Conservation (phyloP, 192 early-diverging fungal genomes). For the Irineochytrium annulatum region DNA sequence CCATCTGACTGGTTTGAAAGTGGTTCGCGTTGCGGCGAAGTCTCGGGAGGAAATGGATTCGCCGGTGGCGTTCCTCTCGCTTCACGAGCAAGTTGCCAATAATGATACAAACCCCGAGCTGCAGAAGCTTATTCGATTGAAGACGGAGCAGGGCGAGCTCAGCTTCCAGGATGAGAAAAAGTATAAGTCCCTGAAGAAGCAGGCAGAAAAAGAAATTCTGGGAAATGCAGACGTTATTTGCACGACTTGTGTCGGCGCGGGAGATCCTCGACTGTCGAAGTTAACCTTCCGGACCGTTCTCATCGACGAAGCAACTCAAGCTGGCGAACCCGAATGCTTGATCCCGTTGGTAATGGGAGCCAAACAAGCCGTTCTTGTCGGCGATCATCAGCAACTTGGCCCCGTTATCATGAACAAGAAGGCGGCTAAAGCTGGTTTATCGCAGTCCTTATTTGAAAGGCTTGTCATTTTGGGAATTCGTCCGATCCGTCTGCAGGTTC, state of each 20-base stretch:
- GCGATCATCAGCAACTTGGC: constrained; percentile 98
- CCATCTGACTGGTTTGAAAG: constrained; percentile 87
- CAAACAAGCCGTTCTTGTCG: constrained; percentile 94
- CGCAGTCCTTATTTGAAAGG: constrained; percentile 95
- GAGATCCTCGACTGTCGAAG: constrained; percentile 85
- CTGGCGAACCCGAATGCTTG: constrained; percentile 94
- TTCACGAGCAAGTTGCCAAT: constrained; percentile 96
- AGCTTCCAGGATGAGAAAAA: constrained; percentile 80
- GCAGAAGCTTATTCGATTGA: constrained; percentile 85
- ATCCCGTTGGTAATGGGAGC: constrained; percentile 96
- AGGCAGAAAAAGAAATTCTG: constrained; percentile 90
- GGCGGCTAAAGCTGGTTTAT: constrained; percentile 88
- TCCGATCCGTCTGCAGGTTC: constrained; percentile 93
- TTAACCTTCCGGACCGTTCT: constrained; percentile 91
- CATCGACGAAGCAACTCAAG: constrained; percentile 97
- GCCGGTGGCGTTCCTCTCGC: constrained; percentile 86
- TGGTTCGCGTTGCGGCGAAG: constrained; percentile 91
- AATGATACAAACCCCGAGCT: constrained; percentile 93
- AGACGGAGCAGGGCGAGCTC: constrained; percentile 87
- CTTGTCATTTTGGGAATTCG: constrained; percentile 86
- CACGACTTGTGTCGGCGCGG: constrained; percentile 95
- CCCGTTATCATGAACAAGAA: constrained; percentile 98
- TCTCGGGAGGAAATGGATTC: constrained; percentile 92
- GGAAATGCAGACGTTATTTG: constrained; percentile 94
- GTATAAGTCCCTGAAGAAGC: constrained; percentile 76